Evolutionary conservation across 768 basidiomycete genomes (phyloP).

Genomic region (Kwoniella shandongensis): DNA sequence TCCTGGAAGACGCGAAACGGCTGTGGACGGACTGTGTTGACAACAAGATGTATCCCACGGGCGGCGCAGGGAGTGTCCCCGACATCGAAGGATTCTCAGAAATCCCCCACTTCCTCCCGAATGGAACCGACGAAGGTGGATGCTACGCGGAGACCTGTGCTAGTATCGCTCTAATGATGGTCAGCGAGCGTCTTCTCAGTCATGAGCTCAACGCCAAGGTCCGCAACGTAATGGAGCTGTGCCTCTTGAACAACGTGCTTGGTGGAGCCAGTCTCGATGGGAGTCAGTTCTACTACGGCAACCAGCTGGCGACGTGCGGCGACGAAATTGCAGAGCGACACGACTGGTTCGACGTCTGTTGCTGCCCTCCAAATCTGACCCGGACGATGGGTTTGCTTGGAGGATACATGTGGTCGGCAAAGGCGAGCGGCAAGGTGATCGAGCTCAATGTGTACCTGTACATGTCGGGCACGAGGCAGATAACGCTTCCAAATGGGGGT

Average conservation of each 20-base stretch:
- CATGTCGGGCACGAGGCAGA: conserved; percentile 14
- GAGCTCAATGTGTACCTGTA: conserved; percentile 13
- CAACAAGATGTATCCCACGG: conserved; percentile 36
- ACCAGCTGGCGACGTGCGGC: conserved; percentile 28
- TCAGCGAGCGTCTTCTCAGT: conserved; percentile 23
- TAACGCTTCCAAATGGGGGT: conserved; percentile 14
- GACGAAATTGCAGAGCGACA: conserved; percentile 26
- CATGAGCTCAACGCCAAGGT: conserved; percentile 24
- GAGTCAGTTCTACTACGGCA: conserved; percentile 31
- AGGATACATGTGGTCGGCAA: conserved; percentile 17
- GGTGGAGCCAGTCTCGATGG: conserved; percentile 32
- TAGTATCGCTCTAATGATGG: conserved; percentile 39
- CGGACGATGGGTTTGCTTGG: conserved; percentile 12
- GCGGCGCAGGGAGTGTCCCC: conserved; percentile 28
- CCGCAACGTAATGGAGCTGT: conserved; percentile 28
- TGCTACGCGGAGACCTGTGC: conserved; percentile 41
- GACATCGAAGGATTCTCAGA: conserved; percentile 32
- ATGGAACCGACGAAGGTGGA: conserved; percentile 27
- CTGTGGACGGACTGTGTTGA: conserved; percentile 27
- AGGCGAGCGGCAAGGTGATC: conserved; percentile 7
- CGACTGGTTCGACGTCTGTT: conserved; percentile 32
- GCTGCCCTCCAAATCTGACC: conserved; percentile 1
- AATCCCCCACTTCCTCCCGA: conserved; percentile 24
- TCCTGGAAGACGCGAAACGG: conserved; percentile 28
- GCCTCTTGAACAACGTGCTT: conserved; percentile 29